Percentiles rank a stretch among this genome's conserved stretches.
Conservation (phyloP, 2,329 filamentous ascomycete genomes). For the Acrocalymma vagum region DNA sequence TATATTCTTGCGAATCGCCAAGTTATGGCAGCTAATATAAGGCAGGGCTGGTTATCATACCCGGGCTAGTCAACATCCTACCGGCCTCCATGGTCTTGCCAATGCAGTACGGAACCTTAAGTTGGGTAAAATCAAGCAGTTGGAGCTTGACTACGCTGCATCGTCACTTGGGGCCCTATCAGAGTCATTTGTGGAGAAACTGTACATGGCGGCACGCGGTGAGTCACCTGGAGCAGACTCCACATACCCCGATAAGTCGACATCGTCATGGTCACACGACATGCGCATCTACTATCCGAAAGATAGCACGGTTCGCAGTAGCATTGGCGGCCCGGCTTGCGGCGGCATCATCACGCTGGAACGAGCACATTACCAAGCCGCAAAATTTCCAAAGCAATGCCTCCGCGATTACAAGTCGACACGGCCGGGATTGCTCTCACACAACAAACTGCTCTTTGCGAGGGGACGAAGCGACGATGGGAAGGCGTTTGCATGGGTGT, state of each 20-base stretch:
- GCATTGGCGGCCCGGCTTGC: constrained; percentile 66
- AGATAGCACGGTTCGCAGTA: constrained; percentile 60
- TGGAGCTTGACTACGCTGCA: constrained; percentile 79
- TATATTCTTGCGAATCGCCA: constrained; percentile 2
- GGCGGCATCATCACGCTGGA: constrained; percentile 87
- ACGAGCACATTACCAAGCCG: constrained; percentile 73
- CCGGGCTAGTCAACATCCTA: constrained; percentile 53
- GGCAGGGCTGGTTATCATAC: constrained; percentile 43
- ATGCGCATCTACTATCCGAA: constrained; percentile 45
- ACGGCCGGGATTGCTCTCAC: constrained; percentile 78
- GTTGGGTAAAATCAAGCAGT: constrained; percentile 46
- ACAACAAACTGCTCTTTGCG: constrained; percentile 75
- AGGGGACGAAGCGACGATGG: constrained; percentile 38
- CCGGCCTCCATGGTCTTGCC: constrained; percentile 79
- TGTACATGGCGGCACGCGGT: constrained; percentile 67
- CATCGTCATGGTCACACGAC: constrained; percentile 17
- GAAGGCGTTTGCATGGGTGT: constrained; percentile 72
- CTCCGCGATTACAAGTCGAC: constrained; percentile 80
- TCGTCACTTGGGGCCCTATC: constrained; percentile 85
- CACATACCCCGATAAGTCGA: not conserved
- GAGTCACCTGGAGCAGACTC: no score
- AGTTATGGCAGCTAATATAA: constrained; percentile 9
- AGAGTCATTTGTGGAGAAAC: constrained; percentile 67
- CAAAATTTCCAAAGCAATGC: constrained; percentile 74
- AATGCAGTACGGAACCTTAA: constrained; percentile 61